phyloP scores from a whole-genome alignment of 2,329 filamentous ascomycete genomes.

The Cylindrodendrum hubeiense region DNA sequence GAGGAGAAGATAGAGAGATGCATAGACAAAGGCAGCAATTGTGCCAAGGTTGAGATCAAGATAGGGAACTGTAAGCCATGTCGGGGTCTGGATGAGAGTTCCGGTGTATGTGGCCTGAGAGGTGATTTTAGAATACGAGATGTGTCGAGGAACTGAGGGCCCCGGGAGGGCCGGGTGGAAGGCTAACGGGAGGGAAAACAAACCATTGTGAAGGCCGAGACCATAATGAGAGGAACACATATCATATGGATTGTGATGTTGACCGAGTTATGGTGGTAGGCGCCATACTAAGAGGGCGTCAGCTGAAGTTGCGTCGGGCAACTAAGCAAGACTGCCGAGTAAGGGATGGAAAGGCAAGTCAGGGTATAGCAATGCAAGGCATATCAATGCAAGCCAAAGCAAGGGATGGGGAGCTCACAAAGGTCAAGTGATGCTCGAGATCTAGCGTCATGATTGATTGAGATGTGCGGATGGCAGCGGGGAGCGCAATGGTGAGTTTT shows the following conservation, averaged over 20 bases:
- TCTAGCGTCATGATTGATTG: constrained; percentile 72
- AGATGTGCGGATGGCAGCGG: constrained; percentile 28
- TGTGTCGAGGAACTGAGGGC: constrained; percentile 5
- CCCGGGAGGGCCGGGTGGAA: constrained; percentile 8
- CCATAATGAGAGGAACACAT: constrained; percentile 81
- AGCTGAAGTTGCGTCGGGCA: constrained; percentile 19
- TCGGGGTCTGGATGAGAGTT: constrained; percentile 73
- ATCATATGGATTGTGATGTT: constrained; percentile 85
- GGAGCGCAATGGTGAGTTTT: constrained; percentile 7
- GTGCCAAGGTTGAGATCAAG: constrained; percentile 76
- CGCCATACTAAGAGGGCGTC: constrained; percentile 74
- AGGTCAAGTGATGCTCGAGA: constrained; percentile 84
- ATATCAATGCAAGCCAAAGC: background rate
- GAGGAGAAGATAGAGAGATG: constrained; percentile 87
- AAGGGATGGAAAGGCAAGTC: background rate
- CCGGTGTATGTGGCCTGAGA: constrained; percentile 71
- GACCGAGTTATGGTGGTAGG: constrained; percentile 83
- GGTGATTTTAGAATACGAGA: constrained; percentile 20
- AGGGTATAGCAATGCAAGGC: constrained; percentile 4
- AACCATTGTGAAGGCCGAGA: constrained; percentile 80
- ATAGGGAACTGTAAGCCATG: constrained; percentile 76
- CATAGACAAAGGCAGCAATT: constrained; percentile 75
- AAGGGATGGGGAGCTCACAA: constrained; percentile 68
- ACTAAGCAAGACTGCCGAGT: background rate
- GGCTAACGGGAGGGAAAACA: constrained; percentile 44